These are phyloP conservation scores for Mycena amicta DNA, from an alignment of 768 basidiomycete species.

Conservation along the genomic window DNA sequence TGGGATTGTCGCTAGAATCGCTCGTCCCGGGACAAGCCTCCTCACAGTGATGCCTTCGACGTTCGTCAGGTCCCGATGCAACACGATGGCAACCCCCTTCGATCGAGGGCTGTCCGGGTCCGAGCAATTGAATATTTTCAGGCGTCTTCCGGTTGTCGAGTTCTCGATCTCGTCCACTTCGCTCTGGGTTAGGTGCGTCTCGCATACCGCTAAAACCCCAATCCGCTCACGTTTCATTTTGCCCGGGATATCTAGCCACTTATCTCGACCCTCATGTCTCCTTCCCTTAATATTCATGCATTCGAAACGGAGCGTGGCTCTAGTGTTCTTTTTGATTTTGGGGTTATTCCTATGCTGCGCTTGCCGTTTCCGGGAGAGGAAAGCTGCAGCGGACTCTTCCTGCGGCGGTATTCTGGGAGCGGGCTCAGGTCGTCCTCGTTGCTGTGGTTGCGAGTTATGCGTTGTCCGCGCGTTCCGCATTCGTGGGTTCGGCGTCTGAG, in stretches of 20 bases:
- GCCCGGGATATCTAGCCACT: conserved; percentile 12
- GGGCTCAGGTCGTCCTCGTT: too few relatives aligned
- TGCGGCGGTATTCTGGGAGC: too few relatives aligned
- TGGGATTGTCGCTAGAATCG: not conserved
- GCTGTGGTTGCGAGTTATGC: too few relatives aligned
- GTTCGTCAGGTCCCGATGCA: not conserved
- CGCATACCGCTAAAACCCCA: conserved; percentile 9
- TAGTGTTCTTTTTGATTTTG: not conserved
- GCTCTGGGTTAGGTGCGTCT: conserved; percentile 9
- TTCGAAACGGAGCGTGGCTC: not conserved
- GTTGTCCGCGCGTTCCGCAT: too few relatives aligned
- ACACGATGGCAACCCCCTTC: not conserved
- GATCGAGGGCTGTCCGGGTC: not conserved
- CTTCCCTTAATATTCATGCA: not conserved
- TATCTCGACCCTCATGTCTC: not conserved
- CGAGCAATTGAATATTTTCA: not conserved
- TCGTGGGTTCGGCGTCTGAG: too few relatives aligned
- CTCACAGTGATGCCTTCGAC: not conserved
- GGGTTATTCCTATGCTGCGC: too few relatives aligned
- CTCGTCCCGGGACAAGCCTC: not conserved
- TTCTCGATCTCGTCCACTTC: conserved; percentile 1
- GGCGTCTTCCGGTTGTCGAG: not conserved
- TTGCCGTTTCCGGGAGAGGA: too few relatives aligned
- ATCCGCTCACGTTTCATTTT: conserved; percentile 9
- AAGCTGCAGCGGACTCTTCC: too few relatives aligned